Evolutionary conservation across 2,329 filamentous ascomycete genomes (phyloP), one percentile per base, ranked within the genome.

Genomic region (Talaromyces sp.): DNA sequence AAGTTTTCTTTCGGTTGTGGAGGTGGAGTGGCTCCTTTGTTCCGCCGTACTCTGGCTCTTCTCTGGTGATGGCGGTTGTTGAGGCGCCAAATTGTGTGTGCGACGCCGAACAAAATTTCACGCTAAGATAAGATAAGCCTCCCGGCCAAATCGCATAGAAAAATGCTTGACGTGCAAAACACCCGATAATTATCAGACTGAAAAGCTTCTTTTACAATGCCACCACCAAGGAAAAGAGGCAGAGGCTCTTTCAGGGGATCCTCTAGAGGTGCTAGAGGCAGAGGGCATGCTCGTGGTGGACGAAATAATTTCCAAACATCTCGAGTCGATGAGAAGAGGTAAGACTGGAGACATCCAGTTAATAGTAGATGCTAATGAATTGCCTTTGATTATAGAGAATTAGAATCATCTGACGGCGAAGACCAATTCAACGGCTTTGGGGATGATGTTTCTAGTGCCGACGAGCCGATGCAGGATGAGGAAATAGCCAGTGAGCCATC

Each of bases 101-200:
- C 67, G 67, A 58, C 66, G 52, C 63, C 39, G 68, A 58, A 64
- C 67, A 73, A 79, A 79, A 77, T 80, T 80, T 78, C 76, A 74
- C 79, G 78, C 79, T 80, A 80, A 80, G 78, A 80, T 80, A 80
- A 80, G 77, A 79, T 79, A 79, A 78, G 73, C 67, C 31, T 25
- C 17, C 43, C 45, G n/a, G 17, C 56, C 25, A 41, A 39, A 41
- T 25, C 47, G 19, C 27, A 27, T 52, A 63, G 65, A 27, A 68
- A 70, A 37, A 37, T 31, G 27, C 7, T 31, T 5, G 27, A 31
- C 27, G 7, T 31, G 7, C 27, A 31, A 31, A 31, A 31, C 27
- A 31, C 27, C 27, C 7, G 5, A 31, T 31, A 31, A 31, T 6
- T 31, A 31, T 31, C 27, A 31, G 27, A 31, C 7, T 31, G 27